Conservation (phyloP, 140 eudicot genomes). For the Artemisia princeps region DNA sequence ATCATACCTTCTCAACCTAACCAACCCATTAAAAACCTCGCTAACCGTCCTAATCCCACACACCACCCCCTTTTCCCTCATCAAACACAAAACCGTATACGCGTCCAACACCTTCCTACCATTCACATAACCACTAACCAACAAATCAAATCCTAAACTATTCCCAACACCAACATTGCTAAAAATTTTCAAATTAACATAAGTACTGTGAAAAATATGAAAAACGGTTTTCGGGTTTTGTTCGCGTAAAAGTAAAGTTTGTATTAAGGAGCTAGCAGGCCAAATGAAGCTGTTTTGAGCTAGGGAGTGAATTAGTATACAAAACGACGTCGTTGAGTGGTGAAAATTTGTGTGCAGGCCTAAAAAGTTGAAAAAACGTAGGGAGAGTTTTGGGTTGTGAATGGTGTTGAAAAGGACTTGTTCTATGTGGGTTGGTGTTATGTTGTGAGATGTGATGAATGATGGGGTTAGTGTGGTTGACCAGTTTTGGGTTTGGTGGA, state of each 20-base stretch:
- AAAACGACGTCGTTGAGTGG: conserved; percentile 79
- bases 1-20: conserved; percentile 40
- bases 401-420: conserved; percentile 41
- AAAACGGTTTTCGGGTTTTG: conserved; percentile 36
- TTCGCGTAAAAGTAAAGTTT: conserved; percentile 45
- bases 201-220: conserved; percentile 27
- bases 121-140: conserved; percentile 51
- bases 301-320: conserved; percentile 65
- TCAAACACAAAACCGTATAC: conserved; percentile 38
- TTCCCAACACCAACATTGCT: conserved; percentile 10
- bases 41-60: conserved; percentile 85
- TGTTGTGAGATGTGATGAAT: conserved; percentile 29
- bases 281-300: conserved; percentile 46
- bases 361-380: conserved; percentile 81
- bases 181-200: conserved; percentile 9
- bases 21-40: conserved; percentile 65
- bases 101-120: conserved; percentile 47
- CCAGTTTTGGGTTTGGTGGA: conserved; percentile 55
- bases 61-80: conserved; percentile 44
- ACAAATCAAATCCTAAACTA: conserved; percentile 58
- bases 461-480: conserved; percentile 33
- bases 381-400: conserved; percentile 57
- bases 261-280: conserved; percentile 81
- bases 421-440: conserved; percentile 59
- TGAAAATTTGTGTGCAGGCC: conserved; percentile 67